Conservation (phyloP, 225 moss, liverwort and hornwort species). For the Bryoerythrophyllum caledonicum region DNA sequence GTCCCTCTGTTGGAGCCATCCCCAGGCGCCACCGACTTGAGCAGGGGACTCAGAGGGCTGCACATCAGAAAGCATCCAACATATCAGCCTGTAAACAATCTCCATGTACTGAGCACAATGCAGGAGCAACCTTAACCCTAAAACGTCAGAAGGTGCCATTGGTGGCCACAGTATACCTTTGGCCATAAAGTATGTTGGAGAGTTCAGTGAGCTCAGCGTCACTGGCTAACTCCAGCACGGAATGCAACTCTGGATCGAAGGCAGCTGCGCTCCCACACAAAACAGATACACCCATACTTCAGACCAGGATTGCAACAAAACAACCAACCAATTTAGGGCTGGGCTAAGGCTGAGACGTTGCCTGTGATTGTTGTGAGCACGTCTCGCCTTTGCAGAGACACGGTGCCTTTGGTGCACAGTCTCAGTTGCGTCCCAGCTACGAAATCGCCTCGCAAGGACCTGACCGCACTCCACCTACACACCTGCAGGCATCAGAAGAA, state of each 20-base stretch:
- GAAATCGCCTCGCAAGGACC: conserved; percentile 26
- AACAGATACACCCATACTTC: conserved; percentile 1
- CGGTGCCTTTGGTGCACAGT: conserved; percentile 13
- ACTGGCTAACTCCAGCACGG: conserved; percentile 87
- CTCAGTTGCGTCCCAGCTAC: conserved; percentile 31
- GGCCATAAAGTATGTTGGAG: conserved; percentile 80
- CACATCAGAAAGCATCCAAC: conserved; percentile 1
- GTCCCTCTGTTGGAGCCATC: conserved; percentile 69
- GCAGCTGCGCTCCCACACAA: conserved; percentile 54
- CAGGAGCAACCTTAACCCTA: neutral
- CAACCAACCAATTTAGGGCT: neutral
- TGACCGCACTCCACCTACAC: conserved; percentile 38
- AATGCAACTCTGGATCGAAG: conserved; percentile 79
- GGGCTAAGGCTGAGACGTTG: neutral
- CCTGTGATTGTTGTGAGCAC: conserved; percentile 33
- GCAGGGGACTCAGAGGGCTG: conserved; percentile 89
- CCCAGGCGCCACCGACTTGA: conserved; percentile 84
- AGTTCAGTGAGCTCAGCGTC: conserved; percentile 81
- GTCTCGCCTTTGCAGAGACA: conserved; percentile 25
- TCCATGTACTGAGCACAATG: neutral
- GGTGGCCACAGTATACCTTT: no score
- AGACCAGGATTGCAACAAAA: neutral
- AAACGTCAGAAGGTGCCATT: no score
- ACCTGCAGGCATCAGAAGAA: conserved; percentile 24
- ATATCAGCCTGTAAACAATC: neutral